These are phyloP conservation scores for Brassica hybrid DNA, from an alignment of 441 rosid species.

Conservation along the genomic window DNA sequence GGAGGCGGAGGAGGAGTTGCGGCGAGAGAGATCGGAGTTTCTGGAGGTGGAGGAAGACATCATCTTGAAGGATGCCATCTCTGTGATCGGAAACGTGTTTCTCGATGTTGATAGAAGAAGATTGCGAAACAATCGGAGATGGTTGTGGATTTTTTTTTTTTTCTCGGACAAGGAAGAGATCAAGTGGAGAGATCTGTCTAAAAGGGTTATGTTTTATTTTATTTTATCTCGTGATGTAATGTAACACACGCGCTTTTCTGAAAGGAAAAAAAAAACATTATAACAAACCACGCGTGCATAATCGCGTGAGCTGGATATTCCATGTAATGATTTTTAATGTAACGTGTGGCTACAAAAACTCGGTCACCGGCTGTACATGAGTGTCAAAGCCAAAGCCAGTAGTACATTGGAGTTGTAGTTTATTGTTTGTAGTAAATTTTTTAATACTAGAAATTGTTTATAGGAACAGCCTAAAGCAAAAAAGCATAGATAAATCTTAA, in stretches of 20 bases:
- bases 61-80: constrained; percentile 70
- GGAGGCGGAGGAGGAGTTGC: constrained; percentile 51
- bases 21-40: constrained; percentile 67
- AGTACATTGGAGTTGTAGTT: not conserved
- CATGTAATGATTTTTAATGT: not conserved
- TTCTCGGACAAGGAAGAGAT: not conserved
- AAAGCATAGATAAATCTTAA: no score
- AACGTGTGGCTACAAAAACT: constrained; percentile 11
- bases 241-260: constrained; percentile 1
- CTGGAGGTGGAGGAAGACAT: constrained; percentile 64
- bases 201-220: constrained; percentile 18
- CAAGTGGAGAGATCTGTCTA: constrained; percentile 19
- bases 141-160: not conserved
- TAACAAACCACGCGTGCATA: constrained; percentile 12
- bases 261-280: not conserved
- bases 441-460: no score
- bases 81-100: not conserved
- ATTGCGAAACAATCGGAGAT: not conserved
- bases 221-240: not conserved
- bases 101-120: not conserved
- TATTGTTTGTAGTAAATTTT: not conserved
- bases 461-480: not conserved
- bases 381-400: not conserved
- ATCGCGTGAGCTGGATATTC: constrained; percentile 25
- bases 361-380: not conserved